Percentiles rank a stretch among this genome's conserved stretches.
Evolutionary conservation across 2,329 filamentous ascomycete genomes (phyloP).

Genomic region (Reticulascus tulasneorum): DNA sequence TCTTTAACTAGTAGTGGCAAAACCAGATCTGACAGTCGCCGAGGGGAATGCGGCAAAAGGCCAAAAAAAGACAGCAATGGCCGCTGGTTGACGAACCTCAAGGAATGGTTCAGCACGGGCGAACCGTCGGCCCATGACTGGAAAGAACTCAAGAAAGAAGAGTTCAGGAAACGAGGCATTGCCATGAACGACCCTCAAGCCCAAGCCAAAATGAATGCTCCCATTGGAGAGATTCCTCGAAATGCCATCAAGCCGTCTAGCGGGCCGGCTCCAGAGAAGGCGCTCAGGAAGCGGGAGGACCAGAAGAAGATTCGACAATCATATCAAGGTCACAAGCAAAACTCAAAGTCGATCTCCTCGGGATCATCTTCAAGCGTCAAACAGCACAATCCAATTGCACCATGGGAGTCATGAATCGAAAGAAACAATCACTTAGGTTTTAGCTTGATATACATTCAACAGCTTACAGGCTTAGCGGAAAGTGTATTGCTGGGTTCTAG

Average conservation of each 20-base stretch:
- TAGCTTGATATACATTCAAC: no score
- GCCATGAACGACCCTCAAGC: conserved; percentile 38
- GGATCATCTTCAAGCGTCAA: conserved; percentile 30
- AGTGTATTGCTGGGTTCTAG: no score
- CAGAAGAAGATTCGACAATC: conserved; percentile 24
- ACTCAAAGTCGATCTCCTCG: conserved; percentile 29
- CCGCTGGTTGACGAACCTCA: conserved; percentile 40
- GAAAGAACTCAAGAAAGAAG: conserved; percentile 39
- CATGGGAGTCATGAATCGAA: no score
- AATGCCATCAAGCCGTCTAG: conserved; percentile 42
- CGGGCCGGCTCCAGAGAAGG: conserved; percentile 43
- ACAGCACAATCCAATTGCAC: conserved; percentile 25
- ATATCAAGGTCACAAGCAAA: conserved; percentile 19
- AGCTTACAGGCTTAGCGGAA: no score
- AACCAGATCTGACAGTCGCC: conserved; percentile 9
- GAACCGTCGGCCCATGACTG: conserved; percentile 48
- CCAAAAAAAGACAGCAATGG: conserved; percentile 24
- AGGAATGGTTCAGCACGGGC: conserved; percentile 43
- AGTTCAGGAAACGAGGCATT: conserved; percentile 40
- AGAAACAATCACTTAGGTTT: no score
- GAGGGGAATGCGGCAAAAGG: no score
- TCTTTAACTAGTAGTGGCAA: conserved; percentile 16
- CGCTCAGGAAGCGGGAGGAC: conserved; percentile 30
- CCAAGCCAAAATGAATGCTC: conserved; percentile 41
- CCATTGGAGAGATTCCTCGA: conserved; percentile 39